Evolutionary conservation across 371 early-diverging fungal species (phyloP), one percentile per base, ranked within the genome.

Genomic region (Mucor ambiguus): DNA sequence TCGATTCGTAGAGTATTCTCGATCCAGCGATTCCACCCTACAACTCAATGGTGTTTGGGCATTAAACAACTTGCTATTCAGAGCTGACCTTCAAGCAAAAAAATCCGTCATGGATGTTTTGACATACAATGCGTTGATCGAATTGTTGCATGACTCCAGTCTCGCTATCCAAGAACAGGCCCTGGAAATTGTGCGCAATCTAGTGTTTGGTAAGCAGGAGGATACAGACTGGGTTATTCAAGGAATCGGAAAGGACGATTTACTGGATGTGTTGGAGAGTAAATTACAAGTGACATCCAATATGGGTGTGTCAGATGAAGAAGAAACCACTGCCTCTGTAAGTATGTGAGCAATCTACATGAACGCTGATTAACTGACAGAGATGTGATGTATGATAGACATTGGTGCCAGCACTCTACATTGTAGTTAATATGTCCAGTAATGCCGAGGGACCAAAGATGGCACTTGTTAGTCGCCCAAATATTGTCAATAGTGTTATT

Each of bases 41-140:
- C 81, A 90, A 55, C 68, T 92, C 41, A 94, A 96, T 70, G 89
- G 90, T 9, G 80, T 93, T 3, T 96, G 95, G 95, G 92, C 93
- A 3, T 72, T 96, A 56, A 94, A 93, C 58, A 96, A 93, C 74
- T 72, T 95, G 33, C 77, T 93, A 16, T 95, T 78, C 72, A 85
- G 87, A 57, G 90, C 94, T 2, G 89, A 90, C 38, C 69, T 88
- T 16, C 82, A 79, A 0, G 81, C 88, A 22, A 95, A 94, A 72
- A 77, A 81, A 35, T 70, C 79, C 11, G 91, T 94, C 0, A 93
- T 96, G 90, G 73, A 77, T 10, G 78, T 78, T 8, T 73, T 95
- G 33, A 88, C 89, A 0, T 95, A 87, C 74, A 75, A 82, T 60
- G 78, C 78, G 4, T 74, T 95, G 60, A 74, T 73, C 55, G 86